Conservation (phyloP, 129 eudicot species). For the Cynara cardunculus region DNA sequence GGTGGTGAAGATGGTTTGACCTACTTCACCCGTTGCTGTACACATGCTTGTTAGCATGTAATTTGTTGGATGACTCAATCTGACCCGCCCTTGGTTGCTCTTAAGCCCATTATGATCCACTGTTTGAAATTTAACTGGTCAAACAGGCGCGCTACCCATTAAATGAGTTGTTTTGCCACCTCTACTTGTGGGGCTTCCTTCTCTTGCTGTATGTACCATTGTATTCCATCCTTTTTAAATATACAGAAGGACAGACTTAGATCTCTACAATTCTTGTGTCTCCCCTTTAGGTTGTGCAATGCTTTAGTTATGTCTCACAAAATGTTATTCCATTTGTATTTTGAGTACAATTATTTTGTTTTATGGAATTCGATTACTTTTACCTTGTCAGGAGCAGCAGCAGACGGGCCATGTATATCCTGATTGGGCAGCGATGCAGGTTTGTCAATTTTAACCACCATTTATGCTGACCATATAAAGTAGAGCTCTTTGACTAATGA, state of each 20-base stretch:
- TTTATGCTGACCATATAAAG: slow-evolving; percentile 1
- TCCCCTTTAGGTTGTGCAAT: neutral
- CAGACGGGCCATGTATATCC: slow-evolving; percentile 56
- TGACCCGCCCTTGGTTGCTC: neutral
- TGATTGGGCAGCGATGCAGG: slow-evolving; percentile 99
- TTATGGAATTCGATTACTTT: slow-evolving; percentile 9
- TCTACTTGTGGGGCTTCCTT: neutral
- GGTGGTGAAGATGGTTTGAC: neutral
- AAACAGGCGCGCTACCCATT: neutral
- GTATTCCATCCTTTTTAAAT: neutral
- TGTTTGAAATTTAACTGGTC: neutral
- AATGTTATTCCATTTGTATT: neutral
- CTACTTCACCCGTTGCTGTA: neutral
- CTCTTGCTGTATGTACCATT: neutral
- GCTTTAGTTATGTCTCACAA: neutral
- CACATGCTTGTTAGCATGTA: neutral
- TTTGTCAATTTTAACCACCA: slow-evolving; percentile 14
- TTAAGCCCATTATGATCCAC: neutral
- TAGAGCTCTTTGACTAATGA: slow-evolving; percentile 3
- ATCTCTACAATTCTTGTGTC: neutral
- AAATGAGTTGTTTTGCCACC: neutral
- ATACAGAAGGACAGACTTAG: neutral
- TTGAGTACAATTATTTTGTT: neutral
- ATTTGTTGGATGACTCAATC: neutral
- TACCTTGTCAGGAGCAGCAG: slow-evolving; percentile 58